Conservation (phyloP, 352 stramenopile species). For the Globisporangium nodosum region DNA sequence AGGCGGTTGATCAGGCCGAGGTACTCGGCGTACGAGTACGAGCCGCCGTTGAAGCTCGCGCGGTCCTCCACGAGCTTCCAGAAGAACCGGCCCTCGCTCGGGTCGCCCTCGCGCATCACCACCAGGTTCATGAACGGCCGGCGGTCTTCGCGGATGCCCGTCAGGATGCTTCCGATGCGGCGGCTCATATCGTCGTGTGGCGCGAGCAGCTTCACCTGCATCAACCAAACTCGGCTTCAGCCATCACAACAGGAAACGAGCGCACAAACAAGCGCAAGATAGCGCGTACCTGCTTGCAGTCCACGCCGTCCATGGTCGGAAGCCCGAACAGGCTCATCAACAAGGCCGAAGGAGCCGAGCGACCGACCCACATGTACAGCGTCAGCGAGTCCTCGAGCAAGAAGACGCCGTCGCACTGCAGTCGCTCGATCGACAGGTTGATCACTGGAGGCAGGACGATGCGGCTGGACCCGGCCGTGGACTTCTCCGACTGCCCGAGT, state of each 20-base stretch:
- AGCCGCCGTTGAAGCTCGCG: constrained; percentile 95
- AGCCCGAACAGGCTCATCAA: constrained; percentile 94
- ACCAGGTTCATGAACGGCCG: constrained; percentile 79
- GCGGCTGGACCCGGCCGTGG: constrained; percentile 50
- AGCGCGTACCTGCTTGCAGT: constrained; percentile 71
- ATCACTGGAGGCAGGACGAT: constrained; percentile 89
- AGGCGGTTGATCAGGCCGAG: constrained; percentile 86
- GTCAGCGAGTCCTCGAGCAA: constrained; percentile 95
- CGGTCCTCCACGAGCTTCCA: constrained; percentile 98
- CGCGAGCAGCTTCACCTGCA: constrained; percentile 68
- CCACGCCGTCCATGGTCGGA: constrained; percentile 91
- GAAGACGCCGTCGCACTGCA: constrained; percentile 94
- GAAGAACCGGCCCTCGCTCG: constrained; percentile 93
- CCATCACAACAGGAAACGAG: not conserved
- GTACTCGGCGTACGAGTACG: constrained; percentile 98
- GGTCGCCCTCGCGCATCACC: constrained; percentile 94
- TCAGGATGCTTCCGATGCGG: constrained; percentile 86
- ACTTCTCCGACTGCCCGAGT: constrained; percentile 25
- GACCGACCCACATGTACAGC: constrained; percentile 96
- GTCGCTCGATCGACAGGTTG: constrained; percentile 93
- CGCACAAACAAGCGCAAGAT: not conserved
- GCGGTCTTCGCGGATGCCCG: constrained; percentile 85
- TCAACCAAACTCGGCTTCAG: not conserved
- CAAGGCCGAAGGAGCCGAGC: constrained; percentile 78
- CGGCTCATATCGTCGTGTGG: constrained; percentile 81